A percentile compares a stretch with the other conserved stretches of the same genome.
Conservation (phyloP, 371 early-diverging fungal genomes). For the Mycotypha africana region DNA sequence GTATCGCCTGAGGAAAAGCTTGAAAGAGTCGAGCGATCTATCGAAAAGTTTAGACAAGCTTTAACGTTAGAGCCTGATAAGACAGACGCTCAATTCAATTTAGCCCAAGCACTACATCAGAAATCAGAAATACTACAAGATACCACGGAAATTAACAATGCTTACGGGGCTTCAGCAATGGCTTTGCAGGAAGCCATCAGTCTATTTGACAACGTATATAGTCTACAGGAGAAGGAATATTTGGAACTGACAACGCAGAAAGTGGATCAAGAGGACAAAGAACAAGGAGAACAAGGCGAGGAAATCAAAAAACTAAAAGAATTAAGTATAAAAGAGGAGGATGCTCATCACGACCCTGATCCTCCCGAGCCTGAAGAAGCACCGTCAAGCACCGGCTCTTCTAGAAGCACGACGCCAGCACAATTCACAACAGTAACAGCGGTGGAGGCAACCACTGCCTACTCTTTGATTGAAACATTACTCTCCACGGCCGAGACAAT, state of each 20-base stretch:
- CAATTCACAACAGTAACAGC: conserved; percentile 33
- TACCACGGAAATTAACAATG: conserved; percentile 45
- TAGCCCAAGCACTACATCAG: conserved; percentile 63
- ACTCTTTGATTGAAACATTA: conserved; percentile 38
- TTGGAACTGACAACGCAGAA: conserved; percentile 3
- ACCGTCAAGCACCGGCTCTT: no score
- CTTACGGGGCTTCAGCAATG: conserved; percentile 40
- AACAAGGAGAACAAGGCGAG: conserved; percentile 1
- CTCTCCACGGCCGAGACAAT: conserved; percentile 33
- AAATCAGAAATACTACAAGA: conserved; percentile 61
- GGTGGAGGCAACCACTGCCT: conserved; percentile 35
- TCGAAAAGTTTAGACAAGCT: conserved; percentile 50
- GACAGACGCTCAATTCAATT: conserved; percentile 65
- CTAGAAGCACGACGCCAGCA: conserved; percentile 3
- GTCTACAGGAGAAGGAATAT: conserved; percentile 40
- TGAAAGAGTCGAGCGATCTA: conserved; percentile 46
- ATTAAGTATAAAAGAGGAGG: background rate
- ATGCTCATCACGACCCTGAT: background rate
- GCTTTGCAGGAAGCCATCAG: conserved; percentile 53
- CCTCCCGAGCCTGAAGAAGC: no score
- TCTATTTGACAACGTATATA: conserved; percentile 45
- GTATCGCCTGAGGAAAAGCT: conserved; percentile 43
- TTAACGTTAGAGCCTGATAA: conserved; percentile 44
- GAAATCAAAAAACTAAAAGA: conserved; percentile 4
- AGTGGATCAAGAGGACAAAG: background rate